phyloP scores from a whole-genome alignment of 257 asterid genomes.

The Solanum megistacrolobum region DNA sequence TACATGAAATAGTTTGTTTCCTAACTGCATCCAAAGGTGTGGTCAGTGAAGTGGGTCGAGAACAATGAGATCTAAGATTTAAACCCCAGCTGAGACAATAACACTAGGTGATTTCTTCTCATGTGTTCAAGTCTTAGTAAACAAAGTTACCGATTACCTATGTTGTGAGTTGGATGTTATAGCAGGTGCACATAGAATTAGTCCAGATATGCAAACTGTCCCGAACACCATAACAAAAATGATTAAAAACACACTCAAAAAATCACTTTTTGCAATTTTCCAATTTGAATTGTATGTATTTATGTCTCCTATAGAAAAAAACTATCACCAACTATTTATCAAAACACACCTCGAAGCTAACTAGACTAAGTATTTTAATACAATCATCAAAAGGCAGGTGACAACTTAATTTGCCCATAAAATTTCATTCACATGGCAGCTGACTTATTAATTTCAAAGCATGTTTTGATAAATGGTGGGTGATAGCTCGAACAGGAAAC shows the following conservation, averaged over 20 bases:
- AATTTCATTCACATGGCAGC: not conserved
- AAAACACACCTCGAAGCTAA: not conserved
- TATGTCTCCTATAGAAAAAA: not conserved
- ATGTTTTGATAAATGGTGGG: not conserved
- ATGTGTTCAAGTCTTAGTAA: not conserved
- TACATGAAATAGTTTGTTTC: not conserved
- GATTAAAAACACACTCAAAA: not conserved
- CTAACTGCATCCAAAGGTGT: not conserved
- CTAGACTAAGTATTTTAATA: not conserved
- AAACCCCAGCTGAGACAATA: not conserved
- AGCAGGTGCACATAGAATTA: not conserved
- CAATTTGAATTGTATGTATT: not conserved
- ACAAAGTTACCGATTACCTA: not conserved
- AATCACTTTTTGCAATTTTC: not conserved
- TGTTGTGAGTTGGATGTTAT: not conserved
- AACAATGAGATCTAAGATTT: not conserved
- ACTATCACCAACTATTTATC: not conserved
- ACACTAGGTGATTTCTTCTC: not conserved
- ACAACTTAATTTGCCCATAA: not conserved
- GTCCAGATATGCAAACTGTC: not conserved
- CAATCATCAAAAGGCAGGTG: not conserved
- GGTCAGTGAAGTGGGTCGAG: not conserved
- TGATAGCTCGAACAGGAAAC: not conserved
- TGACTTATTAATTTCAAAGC: not conserved
- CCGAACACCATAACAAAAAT: not conserved